Conservation (phyloP, 176 grass and related monocot species). For the Metroxylon sagu region DNA sequence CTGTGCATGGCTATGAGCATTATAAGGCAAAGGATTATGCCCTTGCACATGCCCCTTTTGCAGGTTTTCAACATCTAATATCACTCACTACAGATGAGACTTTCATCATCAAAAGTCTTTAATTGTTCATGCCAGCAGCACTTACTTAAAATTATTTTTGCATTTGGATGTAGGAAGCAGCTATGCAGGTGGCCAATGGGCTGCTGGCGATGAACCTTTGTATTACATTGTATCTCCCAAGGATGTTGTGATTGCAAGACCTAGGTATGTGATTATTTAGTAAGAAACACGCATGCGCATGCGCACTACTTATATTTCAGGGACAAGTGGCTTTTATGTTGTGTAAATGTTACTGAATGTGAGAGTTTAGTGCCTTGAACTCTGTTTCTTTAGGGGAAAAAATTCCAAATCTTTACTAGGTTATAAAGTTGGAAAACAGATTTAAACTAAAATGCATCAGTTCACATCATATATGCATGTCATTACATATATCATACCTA, state of each 20-base stretch:
- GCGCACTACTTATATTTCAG: background rate
- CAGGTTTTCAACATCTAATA: slow-evolving; percentile 40
- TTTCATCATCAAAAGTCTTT: no score
- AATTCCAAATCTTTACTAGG: no score
- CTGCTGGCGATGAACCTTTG: slow-evolving; percentile 89
- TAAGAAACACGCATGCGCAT: slow-evolving; percentile 3
- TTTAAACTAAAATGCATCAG: no score
- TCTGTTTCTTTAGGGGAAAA: no score
- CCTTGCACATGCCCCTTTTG: slow-evolving; percentile 88
- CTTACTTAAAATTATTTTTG: background rate
- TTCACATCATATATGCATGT: slow-evolving; percentile 2
- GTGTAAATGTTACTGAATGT: no score
- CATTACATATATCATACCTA: background rate
- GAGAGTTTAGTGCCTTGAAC: no score
- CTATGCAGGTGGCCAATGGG: slow-evolving; percentile 98
- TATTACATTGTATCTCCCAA: slow-evolving; percentile 98
- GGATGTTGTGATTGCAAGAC: slow-evolving; percentile 92
- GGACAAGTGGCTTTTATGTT: background rate
- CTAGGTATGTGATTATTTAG: slow-evolving; percentile 55
- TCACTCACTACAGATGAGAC: background rate
- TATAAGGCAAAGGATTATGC: slow-evolving; percentile 94
- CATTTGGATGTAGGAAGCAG: slow-evolving; percentile 65
- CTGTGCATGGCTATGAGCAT: slow-evolving; percentile 96
- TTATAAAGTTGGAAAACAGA: no score
- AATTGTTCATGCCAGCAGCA: no score